A percentile compares a stretch with the other conserved stretches of the same genome.
These are phyloP conservation scores for Paraglomus brasilianum DNA, from an alignment of 192 early-diverging fungal genomes.

Conservation along the genomic window DNA sequence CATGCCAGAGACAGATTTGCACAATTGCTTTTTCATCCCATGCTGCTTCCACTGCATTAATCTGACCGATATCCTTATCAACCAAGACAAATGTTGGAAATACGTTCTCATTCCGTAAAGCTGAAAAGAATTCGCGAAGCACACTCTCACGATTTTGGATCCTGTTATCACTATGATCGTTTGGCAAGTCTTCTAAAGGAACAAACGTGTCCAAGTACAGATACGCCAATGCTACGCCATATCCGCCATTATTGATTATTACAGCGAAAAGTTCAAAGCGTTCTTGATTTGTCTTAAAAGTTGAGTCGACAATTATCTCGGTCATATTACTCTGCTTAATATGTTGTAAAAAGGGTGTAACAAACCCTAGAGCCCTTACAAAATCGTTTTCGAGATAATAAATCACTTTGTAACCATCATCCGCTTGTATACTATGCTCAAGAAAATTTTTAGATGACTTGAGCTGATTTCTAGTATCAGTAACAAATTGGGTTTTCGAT, in stretches of 20 bases:
- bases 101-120: background rate
- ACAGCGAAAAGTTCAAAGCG: slow-evolving; percentile 8
- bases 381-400: too few relatives aligned
- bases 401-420: too few relatives aligned
- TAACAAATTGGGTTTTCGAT: too few relatives aligned
- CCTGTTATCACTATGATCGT: slow-evolving; percentile 8
- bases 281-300: slow-evolving; percentile 5
- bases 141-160: background rate
- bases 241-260: background rate
- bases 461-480: slow-evolving; percentile 2
- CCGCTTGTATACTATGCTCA: too few relatives aligned
- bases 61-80: slow-evolving; percentile 9
- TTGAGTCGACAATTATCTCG: slow-evolving; percentile 4
- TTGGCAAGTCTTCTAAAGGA: background rate
- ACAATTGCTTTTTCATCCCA: background rate
- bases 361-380: too few relatives aligned
- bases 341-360: too few relatives aligned
- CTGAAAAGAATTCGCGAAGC: background rate
- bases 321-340: too few relatives aligned
- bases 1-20: slow-evolving; percentile 6
- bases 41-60: background rate
- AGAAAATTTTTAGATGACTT: background rate
- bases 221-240: background rate
- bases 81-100: slow-evolving; percentile 13
- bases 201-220: background rate